Base-by-base conservation (phyloP, 108 stramenopile species). In the Cyclostephanos invisitatus region DNA sequence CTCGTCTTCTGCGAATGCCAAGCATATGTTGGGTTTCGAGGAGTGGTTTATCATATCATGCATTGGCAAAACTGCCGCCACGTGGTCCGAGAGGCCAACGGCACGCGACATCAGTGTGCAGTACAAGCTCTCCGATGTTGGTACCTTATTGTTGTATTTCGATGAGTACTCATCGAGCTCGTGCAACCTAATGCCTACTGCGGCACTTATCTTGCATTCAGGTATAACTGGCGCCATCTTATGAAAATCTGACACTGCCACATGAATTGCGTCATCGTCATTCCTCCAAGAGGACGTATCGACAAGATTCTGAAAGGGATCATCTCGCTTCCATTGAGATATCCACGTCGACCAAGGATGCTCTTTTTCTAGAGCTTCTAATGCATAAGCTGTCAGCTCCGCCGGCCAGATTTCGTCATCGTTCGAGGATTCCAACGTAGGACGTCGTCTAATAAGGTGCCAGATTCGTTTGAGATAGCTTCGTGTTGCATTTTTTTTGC, bases 41-140 rank as follows among this genome's bases (percentile, higher is more conserved):
- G 79, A 74, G 54, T 83, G 85, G 51, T 86, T 86, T 51, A 86
- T 68, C 85, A 86, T 86, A 35, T 86, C 85, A 53, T 73, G 78
- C 82, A 86, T 83, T 12, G 85, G 85, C 44, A 86, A 66, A 18
- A 80, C 56, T 47, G 70, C 85, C 10, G 75, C 58, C 7, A 81
- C 59, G 40, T 28, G 47, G 21, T 83, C 57, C 32, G 65, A 54
- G 7, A 85, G 47, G 20, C 70, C 81, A 12, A 83, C 70, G 17
- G 82, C 84, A 17, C 84, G 78, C 14, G 84, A 85, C 11, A 47
- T 62, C 53, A 80, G 44, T 38, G 61, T 46, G 7, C 72, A 62
- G 60, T 79, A 85, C 69, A 80, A 75, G n/a, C 57, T 64, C 65
- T 69, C 68, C 6, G 80, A 81, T 22, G 36, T 66, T 14, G 59